Percentiles rank a stretch among this genome's conserved stretches.
These are phyloP conservation scores for Toxoplasma gondii DNA, from an alignment of 169 alveolate genomes.

Conservation along the genomic window DNA sequence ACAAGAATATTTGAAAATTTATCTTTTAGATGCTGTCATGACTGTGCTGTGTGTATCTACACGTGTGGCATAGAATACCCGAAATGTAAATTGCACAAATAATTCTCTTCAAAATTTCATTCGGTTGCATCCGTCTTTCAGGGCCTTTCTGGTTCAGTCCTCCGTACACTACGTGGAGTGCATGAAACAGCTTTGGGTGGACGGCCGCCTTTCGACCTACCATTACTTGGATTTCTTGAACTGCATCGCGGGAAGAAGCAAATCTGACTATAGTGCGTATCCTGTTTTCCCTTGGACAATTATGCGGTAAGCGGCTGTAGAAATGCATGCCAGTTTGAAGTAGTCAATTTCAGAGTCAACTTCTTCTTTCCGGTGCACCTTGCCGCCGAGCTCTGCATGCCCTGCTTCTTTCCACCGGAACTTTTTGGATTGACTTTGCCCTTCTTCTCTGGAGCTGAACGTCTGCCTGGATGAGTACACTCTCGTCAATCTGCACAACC, in stretches of 20 bases:
- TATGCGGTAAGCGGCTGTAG: constrained; percentile 77
- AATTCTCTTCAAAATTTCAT: too few relatives aligned
- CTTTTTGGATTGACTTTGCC: too few relatives aligned
- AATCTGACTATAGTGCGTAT: constrained; percentile 94
- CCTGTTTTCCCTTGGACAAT: constrained; percentile 98
- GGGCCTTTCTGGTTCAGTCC: constrained; percentile 50
- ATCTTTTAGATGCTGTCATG: too few relatives aligned
- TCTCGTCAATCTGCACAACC: too few relatives aligned
- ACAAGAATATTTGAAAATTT: too few relatives aligned
- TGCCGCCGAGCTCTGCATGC: too few relatives aligned
- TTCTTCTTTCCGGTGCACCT: not conserved
- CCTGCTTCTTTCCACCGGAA: too few relatives aligned
- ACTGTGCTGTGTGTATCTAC: too few relatives aligned
- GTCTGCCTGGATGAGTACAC: too few relatives aligned
- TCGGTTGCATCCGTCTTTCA: not conserved
- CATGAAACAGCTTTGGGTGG: constrained; percentile 56
- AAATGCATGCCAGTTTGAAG: not conserved
- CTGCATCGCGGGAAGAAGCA: constrained; percentile 85
- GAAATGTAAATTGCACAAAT: too few relatives aligned
- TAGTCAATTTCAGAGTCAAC: not conserved
- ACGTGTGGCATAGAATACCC: too few relatives aligned
- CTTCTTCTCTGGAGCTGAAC: too few relatives aligned
- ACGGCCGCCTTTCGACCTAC: constrained; percentile 49
- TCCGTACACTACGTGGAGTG: constrained; percentile 44
- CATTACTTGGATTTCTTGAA: constrained; percentile 47